phyloP scores from a whole-genome alignment of 805 yeast species.

The Metschnikowia corniflorae region DNA sequence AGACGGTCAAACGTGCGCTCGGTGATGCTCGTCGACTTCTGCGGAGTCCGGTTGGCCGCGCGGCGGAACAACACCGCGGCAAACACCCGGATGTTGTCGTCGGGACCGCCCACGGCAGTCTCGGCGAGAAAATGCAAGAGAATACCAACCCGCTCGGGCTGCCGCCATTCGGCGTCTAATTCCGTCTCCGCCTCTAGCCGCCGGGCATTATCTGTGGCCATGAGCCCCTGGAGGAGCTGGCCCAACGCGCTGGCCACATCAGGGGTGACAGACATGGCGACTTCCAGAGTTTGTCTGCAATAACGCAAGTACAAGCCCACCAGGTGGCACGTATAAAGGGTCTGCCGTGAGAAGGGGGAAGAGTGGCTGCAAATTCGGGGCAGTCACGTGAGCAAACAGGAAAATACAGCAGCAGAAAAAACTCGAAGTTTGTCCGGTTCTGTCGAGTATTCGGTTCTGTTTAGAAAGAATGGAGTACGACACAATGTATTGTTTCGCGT shows the following conservation, averaged over 20 bases:
- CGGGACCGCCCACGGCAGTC: constrained; percentile 64
- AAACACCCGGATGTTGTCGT: constrained; percentile 55
- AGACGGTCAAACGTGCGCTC: constrained; percentile 77
- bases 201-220: constrained; percentile 71
- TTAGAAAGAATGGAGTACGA: no score
- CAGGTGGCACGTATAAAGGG: no score
- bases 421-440: no score
- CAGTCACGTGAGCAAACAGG: no score
- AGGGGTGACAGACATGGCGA: constrained; percentile 1
- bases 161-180: constrained; percentile 75
- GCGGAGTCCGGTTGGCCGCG: constrained; percentile 76
- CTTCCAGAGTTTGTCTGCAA: no score
- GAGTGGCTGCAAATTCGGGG: no score
- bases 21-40: constrained; percentile 57
- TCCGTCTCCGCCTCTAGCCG: constrained; percentile 77
- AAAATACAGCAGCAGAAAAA: no score
- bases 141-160: constrained; percentile 60
- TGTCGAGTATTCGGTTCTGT: no score
- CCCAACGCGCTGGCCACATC: constrained; percentile 12
- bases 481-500: no score
- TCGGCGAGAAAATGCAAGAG: constrained; percentile 77
- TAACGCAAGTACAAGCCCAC: no score
- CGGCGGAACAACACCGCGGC: constrained; percentile 85
- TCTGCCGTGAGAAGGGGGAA: no score
- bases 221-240: constrained; percentile 44